Evolutionary conservation across 805 yeast species (phyloP).

Genomic region (Schwanniomyces pseudopolymorphus): DNA sequence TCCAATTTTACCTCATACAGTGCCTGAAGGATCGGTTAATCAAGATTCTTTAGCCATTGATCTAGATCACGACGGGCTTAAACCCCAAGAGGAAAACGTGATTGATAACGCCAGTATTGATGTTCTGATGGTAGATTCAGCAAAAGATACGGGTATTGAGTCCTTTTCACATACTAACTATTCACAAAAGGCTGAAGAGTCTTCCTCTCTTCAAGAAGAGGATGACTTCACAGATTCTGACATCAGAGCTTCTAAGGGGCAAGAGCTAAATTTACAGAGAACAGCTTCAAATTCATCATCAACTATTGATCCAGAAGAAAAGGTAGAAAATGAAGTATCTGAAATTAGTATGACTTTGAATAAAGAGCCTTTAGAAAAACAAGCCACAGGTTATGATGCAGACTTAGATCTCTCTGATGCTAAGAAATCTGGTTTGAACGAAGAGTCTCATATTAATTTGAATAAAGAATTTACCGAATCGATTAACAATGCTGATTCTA

Average conservation of each 20-base stretch:
- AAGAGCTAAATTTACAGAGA: not conserved
- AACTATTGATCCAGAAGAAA: not conserved
- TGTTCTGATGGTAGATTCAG: too few species aligned
- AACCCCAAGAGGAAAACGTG: too few species aligned
- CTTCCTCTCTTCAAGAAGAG: slow-evolving; percentile 21
- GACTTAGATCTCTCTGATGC: slow-evolving; percentile 52
- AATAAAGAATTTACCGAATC: not conserved
- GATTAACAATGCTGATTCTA: not conserved
- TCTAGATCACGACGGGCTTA: slow-evolving; percentile 13
- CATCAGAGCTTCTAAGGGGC: slow-evolving; percentile 5
- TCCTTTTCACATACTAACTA: not conserved
- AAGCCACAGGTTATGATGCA: slow-evolving; percentile 66
- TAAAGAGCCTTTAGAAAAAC: slow-evolving; percentile 15
- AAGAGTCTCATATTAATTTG: not conserved
- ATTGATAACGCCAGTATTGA: too few species aligned
- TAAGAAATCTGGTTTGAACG: slow-evolving; percentile 3
- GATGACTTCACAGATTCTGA: slow-evolving; percentile 21
- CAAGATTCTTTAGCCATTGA: not conserved
- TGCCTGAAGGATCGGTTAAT: slow-evolving; percentile 11
- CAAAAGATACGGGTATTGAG: not conserved
- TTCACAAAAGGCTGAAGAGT: slow-evolving; percentile 3
- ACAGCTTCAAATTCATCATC: not conserved
- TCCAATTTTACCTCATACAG: slow-evolving; percentile 56
- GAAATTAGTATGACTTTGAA: slow-evolving; percentile 13
- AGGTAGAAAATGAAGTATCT: not conserved